Evolutionary conservation across 805 yeast species (phyloP), one percentile per base, ranked within the genome.

Genomic region (Metschnikowia lachancei): DNA sequence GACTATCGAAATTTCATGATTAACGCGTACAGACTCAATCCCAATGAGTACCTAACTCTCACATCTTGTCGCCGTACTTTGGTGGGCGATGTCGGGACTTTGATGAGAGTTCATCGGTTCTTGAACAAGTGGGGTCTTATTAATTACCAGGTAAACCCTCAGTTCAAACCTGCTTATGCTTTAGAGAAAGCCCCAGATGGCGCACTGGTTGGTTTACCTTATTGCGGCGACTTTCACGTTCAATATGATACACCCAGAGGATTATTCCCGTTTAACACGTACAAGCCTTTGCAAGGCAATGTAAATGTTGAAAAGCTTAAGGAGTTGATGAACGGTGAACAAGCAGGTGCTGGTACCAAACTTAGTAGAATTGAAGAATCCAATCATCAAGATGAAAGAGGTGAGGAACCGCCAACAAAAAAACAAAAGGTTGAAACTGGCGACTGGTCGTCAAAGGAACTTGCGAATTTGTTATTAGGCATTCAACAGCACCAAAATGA

Each of bases 211-310:
- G 74, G 74, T 9, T 85, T 88, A 37, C 91, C 90, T 18, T 81
- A 75, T 56, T 81, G 89, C 2, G 90, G 89, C 9, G 87, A 84
- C 54, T 89, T 82, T 68, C 78, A 82, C 45, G 83, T 87, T 1
- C 83, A 80, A 49, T 82, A 81, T 59, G 97, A 91, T 64, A 87
- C 96, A 0, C 97, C 97, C 40, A 75, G 95, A 53, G 97, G 97
- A 0, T 69, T 89, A 57, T 90, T 88, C 62, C 97, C 97, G 16
- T 91, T 89, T 67, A 91, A 89, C 62, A 81, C 91, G 22, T 87
- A 81, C 66, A 85, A 83, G 50, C 78, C 83, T 36, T 80, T 83
- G 11, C 74, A 80, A 2, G 81, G 83, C 18, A 30, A 72, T 65
- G 61, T 63, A 60, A 78, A 66, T 67, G 70, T 62, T 29, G 59